These are phyloP conservation scores for Ogataea sp. DNA, from an alignment of 805 yeast species.

Conservation along the genomic window DNA sequence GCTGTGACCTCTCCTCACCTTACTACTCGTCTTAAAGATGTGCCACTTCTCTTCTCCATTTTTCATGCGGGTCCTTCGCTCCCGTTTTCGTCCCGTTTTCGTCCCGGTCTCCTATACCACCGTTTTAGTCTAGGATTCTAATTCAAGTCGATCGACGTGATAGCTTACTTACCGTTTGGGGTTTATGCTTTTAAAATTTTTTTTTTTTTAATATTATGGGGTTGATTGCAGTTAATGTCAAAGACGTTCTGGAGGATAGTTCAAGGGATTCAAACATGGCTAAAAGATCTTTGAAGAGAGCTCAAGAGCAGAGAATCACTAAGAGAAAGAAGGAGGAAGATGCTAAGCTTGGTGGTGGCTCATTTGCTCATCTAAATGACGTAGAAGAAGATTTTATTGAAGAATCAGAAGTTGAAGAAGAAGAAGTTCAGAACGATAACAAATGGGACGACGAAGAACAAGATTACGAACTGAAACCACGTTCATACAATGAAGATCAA, in stretches of 20 bases:
- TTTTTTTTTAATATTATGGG: no score
- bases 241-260: no score
- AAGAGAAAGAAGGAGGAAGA: conserved; percentile 37
- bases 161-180: no score
- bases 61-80: neutral
- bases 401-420: conserved; percentile 4
- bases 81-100: neutral
- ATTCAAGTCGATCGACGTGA: no score
- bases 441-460: conserved; percentile 71
- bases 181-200: no score
- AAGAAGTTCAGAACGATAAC: conserved; percentile 12
- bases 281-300: conserved; percentile 16
- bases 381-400: conserved; percentile 13
- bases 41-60: neutral
- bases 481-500: conserved; percentile 39
- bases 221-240: no score
- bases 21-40: neutral
- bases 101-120: no score
- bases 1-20: no score
- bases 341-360: conserved; percentile 27
- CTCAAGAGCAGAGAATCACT: conserved; percentile 7
- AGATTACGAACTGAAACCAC: conserved; percentile 69
- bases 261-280: no score
- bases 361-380: conserved; percentile 18
- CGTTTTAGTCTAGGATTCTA: no score